Conservation (phyloP, 352 stramenopile genomes). For the Phytophthora cryptogea region DNA sequence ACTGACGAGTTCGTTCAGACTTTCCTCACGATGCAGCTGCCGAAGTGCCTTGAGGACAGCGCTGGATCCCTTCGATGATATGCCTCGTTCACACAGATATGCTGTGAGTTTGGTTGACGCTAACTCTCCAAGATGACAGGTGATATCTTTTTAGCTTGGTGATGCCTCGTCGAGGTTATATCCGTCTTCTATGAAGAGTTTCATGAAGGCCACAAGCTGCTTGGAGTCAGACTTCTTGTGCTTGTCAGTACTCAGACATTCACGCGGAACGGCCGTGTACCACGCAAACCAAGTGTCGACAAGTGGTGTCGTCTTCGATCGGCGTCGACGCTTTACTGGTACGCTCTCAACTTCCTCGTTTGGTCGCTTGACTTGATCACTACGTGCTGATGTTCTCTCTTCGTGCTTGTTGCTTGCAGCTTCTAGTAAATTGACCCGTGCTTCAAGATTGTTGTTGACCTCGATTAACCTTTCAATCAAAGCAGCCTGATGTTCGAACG, state of each 20-base stretch:
- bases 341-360: background rate
- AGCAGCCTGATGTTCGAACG: background rate
- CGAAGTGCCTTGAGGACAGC: background rate
- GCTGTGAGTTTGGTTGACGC: background rate
- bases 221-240: background rate
- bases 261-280: background rate
- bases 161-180: background rate
- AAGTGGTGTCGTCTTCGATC: background rate
- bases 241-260: background rate
- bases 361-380: background rate
- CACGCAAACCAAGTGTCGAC: background rate
- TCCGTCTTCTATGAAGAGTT: background rate
- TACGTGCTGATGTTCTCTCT: background rate
- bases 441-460: background rate
- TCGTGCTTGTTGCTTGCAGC: background rate
- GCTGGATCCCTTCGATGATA: background rate
- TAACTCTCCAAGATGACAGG: background rate
- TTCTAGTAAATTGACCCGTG: background rate
- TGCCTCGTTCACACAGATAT: background rate
- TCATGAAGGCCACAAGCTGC: background rate
- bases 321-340: background rate
- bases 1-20: too few relatives aligned
- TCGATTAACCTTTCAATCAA: slow-evolving; percentile 1
- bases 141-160: background rate
- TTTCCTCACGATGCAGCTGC: too few relatives aligned